Percentiles rank a stretch among this genome's conserved stretches.
These are phyloP conservation scores for Claviceps sp. DNA, from an alignment of 2,329 filamentous ascomycete genomes.

Conservation along the genomic window DNA sequence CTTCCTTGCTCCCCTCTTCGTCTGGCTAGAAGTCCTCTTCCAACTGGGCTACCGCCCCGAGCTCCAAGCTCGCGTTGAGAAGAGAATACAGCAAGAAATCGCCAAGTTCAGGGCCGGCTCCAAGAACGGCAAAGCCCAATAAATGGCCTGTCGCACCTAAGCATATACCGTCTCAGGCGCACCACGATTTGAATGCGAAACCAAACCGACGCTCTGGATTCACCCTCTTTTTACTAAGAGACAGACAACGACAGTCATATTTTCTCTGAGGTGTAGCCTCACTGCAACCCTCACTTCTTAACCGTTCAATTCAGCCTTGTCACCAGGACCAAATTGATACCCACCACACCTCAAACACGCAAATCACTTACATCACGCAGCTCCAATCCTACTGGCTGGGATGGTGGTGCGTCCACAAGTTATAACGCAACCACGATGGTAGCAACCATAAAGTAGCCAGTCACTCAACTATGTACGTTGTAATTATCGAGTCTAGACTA, in stretches of 20 bases:
- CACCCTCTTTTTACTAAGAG: background rate
- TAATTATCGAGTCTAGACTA: background rate
- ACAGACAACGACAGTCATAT: background rate
- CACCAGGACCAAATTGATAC: background rate
- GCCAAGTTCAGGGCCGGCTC: slow-evolving; percentile 55
- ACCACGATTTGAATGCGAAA: background rate
- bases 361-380: background rate
- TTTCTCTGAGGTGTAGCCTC: background rate
- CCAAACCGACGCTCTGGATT: background rate
- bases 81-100: slow-evolving; percentile 62
- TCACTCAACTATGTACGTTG: background rate
- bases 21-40: slow-evolving; percentile 93
- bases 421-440: background rate
- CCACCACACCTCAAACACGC: background rate
- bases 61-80: slow-evolving; percentile 67
- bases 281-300: background rate
- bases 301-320: background rate
- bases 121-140: slow-evolving; percentile 39
- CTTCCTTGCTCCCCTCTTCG: slow-evolving; percentile 88
- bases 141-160: slow-evolving; percentile 6
- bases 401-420: background rate
- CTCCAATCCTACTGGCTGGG: background rate
- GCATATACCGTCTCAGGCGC: background rate
- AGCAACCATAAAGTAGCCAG: background rate
- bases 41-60: slow-evolving; percentile 80